Evolutionary conservation across 2,329 filamentous ascomycete species (phyloP), one percentile per base, ranked within the genome.

Genomic region (Rhinocladiella similis): DNA sequence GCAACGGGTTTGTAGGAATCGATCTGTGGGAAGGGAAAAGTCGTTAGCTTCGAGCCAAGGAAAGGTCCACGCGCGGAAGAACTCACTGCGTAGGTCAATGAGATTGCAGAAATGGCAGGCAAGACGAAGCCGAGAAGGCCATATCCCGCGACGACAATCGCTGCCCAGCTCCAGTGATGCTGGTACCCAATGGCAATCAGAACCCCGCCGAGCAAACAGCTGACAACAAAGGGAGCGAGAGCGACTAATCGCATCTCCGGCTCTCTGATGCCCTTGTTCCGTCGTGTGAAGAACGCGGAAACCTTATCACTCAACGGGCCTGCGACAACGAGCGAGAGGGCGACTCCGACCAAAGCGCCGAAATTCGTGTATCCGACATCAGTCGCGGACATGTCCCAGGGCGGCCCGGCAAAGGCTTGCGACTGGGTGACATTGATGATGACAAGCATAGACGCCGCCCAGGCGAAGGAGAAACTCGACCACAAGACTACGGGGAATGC

Each of bases 201-300:
- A 9, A 77, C 71, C 53, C 75, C 71, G 1, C 76, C 78, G 22
- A 82, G 66, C 22, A 79, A 70, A 3, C 80, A 77, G 13, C 80
- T 76, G 25, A 83, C 67, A 63, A 81, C 68, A 61, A 79, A 82
- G 0, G 81, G 72, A 10, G 74, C 66, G 16, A 85, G 74, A 3
- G 78, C 78, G 1, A 81, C 81, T 4, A 85, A 68, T n/a, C 83
- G 74, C 81, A 85, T 84, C 64, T 84, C 81, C 0, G 83, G 80
- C 48, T 83, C 77, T n/a, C 82, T 73, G 18, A 85, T 74, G 4
- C 83, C 83, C 3, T 76, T 74, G 61, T 84, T 85, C 25, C 74
- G 72, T 50, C 68, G 71, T 0, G 83, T 84, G 19, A 80, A 70
- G 53, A 70, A 73, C 47, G 80, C 77, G 16, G 79, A 78, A 7